Conservation (phyloP, 2,329 filamentous ascomycete genomes). For the Aspergillus ruber region DNA sequence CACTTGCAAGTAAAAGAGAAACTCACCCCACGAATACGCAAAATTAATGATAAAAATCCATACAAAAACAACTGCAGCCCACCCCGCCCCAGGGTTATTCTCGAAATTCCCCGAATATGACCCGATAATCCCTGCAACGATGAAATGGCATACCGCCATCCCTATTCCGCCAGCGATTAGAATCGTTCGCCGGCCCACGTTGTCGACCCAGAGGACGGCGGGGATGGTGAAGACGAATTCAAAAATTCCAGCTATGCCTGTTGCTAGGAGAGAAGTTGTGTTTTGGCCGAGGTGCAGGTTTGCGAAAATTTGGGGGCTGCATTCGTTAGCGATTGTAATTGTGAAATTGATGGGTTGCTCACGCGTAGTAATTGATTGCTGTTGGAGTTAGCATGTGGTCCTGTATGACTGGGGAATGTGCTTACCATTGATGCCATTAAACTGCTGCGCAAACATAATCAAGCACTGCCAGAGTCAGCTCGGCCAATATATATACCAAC, state of each 20-base stretch:
- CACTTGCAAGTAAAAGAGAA: not conserved
- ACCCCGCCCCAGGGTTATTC: slow-evolving; percentile 56
- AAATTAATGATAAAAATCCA: slow-evolving; percentile 73
- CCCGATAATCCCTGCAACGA: slow-evolving; percentile 64
- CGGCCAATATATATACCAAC: slow-evolving; percentile 38
- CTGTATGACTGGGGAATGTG: too few species aligned
- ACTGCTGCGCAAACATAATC: slow-evolving; percentile 41
- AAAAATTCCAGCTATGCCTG: slow-evolving; percentile 36
- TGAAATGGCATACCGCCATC: slow-evolving; percentile 65
- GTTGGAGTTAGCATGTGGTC: not conserved
- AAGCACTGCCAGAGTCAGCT: slow-evolving; percentile 58
- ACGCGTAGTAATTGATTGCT: slow-evolving; percentile 36
- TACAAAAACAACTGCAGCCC: slow-evolving; percentile 54
- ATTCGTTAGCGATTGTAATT: slow-evolving; percentile 2
- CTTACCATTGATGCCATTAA: slow-evolving; percentile 36
- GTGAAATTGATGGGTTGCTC: slow-evolving; percentile 2
- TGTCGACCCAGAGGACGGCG: slow-evolving; percentile 36
- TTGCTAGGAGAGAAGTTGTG: slow-evolving; percentile 33
- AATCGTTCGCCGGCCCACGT: slow-evolving; percentile 35
- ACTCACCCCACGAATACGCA: slow-evolving; percentile 59
- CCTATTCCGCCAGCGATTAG: slow-evolving; percentile 53
- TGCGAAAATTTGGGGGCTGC: slow-evolving; percentile 28
- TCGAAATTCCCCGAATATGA: slow-evolving; percentile 55
- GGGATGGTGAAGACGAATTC: slow-evolving; percentile 37
- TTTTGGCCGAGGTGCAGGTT: slow-evolving; percentile 28